phyloP scores from a whole-genome alignment of 2,329 filamentous ascomycete genomes.

The Beauveria caledonica region DNA sequence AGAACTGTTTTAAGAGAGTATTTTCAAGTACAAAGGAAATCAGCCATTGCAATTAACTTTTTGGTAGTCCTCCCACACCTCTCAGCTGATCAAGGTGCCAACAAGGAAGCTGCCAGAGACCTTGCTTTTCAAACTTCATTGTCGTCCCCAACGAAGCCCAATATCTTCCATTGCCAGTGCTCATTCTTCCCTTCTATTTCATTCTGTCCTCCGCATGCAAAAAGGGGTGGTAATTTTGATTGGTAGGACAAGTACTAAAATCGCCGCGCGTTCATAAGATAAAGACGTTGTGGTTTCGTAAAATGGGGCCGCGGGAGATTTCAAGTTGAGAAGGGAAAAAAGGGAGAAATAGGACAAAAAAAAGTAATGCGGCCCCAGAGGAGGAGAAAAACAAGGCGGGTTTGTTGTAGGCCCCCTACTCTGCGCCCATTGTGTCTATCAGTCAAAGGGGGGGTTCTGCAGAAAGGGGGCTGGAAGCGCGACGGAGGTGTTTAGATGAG shows the following conservation, averaged over 20 bases:
- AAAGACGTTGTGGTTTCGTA: constrained; percentile 9
- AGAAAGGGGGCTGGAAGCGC: constrained; percentile 17
- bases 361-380: constrained; percentile 10
- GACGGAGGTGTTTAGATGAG: constrained; percentile 51
- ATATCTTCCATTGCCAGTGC: constrained; percentile 15
- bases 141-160: constrained; percentile 21
- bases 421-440: not conserved
- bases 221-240: constrained; percentile 1
- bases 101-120: constrained; percentile 28
- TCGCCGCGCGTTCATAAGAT: constrained; percentile 11
- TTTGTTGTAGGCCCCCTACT: not conserved
- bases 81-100: constrained; percentile 25
- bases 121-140: constrained; percentile 23
- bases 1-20: not conserved
- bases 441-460: constrained; percentile 17
- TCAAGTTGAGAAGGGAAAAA: constrained; percentile 2
- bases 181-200: constrained; percentile 4
- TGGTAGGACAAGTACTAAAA: constrained; percentile 9
- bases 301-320: constrained; percentile 11
- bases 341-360: constrained; percentile 9
- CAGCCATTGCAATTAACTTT: constrained; percentile 34
- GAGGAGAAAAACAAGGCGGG: constrained; percentile 13
- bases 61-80: constrained; percentile 32
- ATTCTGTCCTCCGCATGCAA: constrained; percentile 6
- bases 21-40: constrained; percentile 11